Base-by-base conservation (phyloP, 495 filamentous ascomycete genomes). In the Neurospora hispaniola region DNA sequence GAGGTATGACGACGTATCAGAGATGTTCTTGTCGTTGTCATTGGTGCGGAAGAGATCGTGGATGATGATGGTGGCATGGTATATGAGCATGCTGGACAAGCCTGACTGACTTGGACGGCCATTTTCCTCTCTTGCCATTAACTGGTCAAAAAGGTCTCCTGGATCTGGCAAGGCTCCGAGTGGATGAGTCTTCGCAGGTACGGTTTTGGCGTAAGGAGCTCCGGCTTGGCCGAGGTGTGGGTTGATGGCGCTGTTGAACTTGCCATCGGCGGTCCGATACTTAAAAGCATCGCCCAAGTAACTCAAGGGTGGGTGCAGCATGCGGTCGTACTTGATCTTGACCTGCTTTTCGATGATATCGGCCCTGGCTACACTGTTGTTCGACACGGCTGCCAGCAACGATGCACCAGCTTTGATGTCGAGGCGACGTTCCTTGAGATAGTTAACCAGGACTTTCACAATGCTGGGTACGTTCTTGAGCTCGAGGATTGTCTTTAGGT, bases 41-140 rank as follows among this genome's bases (percentile, higher is more conserved):
- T 71, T 79, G 27, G 83, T 85, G 14, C 80, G 75, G 73, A 84
- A 85, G 66, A 83, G 77, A 84, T 90, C 90, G 75, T 96, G 93
- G 78, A 94, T 94, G 74, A 96, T 93, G 71, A 94, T 90, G 12
- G 89, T 89, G 5, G 92, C 93, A 70, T 93, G 84, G 75, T 95
- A 94, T 81, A 93, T 94, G n/a, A 96, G 84, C 80, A 95, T 88
- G 78, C 90, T 92, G 0, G 92, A 94, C 46, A 95, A 88, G 71
- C 89, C 89, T 48, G 89, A 92, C 5, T 90, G 88, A 79, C 92
- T 90, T 46, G 88, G 85, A 71, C 88, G 87, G 71, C 85, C 89
- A 18, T 85, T 79, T 48, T 88, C 75, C 12, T 81, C 81, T 54
- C 92, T 84, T 66, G 85, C 86, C 83, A 93, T 86, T 4, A 93